Conservation (phyloP, 768 basidiomycete genomes). For the Phanerochaete carnosa region DNA sequence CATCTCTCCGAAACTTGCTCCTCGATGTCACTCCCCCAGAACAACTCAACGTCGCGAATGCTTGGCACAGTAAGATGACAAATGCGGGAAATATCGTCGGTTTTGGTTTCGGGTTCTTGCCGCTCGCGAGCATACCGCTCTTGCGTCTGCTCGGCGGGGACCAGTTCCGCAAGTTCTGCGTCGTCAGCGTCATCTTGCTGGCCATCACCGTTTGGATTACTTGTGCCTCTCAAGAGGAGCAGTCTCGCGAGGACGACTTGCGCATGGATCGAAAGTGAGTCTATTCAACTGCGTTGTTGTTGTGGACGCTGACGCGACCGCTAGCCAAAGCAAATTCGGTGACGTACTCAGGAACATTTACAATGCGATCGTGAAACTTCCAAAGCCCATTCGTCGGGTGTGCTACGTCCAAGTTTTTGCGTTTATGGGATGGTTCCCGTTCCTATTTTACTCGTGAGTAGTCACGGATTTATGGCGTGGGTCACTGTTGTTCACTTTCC, state of each 20-base stretch:
- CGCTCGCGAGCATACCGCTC: conserved; percentile 77
- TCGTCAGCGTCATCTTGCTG: conserved; percentile 78
- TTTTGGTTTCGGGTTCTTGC: conserved; percentile 89
- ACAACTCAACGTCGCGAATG: conserved; percentile 92
- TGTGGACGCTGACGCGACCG: neutral
- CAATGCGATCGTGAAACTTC: conserved; percentile 67
- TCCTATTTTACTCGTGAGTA: conserved; percentile 83
- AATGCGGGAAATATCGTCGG: conserved; percentile 97
- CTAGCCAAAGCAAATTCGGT: conserved; percentile 45
- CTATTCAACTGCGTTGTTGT: neutral
- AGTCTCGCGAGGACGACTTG: conserved; percentile 47
- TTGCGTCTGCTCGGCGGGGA: conserved; percentile 80
- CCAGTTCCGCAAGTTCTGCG: conserved; percentile 95
- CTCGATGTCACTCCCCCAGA: conserved; percentile 86
- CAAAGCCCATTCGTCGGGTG: conserved; percentile 80
- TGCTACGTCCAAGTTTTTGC: conserved; percentile 94
- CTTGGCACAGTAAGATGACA: conserved; percentile 96
- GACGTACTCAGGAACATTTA: conserved; percentile 81
- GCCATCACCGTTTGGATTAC: conserved; percentile 84
- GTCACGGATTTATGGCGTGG: neutral
- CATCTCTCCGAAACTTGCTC: conserved; percentile 88
- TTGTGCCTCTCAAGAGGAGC: conserved; percentile 81
- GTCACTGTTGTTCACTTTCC: neutral
- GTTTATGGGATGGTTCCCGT: conserved; percentile 99
- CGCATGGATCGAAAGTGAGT: conserved; percentile 33